These are phyloP conservation scores for Gastrolobium bilobum DNA, from an alignment of 306 rosid genomes.

Conservation along the genomic window DNA sequence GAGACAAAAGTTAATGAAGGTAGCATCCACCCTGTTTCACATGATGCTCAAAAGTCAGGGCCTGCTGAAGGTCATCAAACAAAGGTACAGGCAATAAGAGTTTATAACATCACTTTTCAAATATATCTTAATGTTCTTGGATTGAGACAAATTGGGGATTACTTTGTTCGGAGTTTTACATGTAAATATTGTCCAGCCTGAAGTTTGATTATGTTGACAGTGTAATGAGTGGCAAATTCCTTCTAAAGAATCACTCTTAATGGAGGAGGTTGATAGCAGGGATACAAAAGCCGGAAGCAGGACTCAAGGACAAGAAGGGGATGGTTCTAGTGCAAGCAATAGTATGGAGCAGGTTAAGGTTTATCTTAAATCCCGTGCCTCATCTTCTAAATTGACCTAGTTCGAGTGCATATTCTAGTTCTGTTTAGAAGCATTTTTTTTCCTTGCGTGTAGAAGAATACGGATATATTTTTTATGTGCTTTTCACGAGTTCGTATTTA, in stretches of 20 bases:
- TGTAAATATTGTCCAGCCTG: not conserved
- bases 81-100: conserved; percentile 58
- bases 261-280: conserved; percentile 48
- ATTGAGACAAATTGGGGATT: not conserved
- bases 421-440: conserved; percentile 18
- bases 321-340: conserved; percentile 46
- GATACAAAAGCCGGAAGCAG: conserved; percentile 42
- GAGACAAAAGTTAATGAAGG: conserved; percentile 59
- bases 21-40: conserved; percentile 52
- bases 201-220: conserved; percentile 41
- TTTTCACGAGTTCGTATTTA: conserved; percentile 23
- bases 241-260: conserved; percentile 42
- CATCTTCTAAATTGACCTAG: conserved; percentile 1
- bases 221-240: conserved; percentile 35
- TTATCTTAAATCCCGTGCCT: conserved; percentile 33
- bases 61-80: conserved; percentile 51
- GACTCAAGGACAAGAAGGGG: conserved; percentile 32
- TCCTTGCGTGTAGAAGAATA: not conserved
- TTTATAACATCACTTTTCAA: conserved; percentile 13
- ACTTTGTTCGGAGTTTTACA: conserved; percentile 7
- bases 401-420: conserved; percentile 20
- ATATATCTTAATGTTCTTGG: conserved; percentile 17
- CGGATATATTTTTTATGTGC: not conserved
- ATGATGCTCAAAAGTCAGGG: conserved; percentile 54
- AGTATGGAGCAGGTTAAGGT: conserved; percentile 48